Evolutionary conservation across 2,329 filamentous ascomycete species (phyloP).

Genomic region (Botrytis porri): DNA sequence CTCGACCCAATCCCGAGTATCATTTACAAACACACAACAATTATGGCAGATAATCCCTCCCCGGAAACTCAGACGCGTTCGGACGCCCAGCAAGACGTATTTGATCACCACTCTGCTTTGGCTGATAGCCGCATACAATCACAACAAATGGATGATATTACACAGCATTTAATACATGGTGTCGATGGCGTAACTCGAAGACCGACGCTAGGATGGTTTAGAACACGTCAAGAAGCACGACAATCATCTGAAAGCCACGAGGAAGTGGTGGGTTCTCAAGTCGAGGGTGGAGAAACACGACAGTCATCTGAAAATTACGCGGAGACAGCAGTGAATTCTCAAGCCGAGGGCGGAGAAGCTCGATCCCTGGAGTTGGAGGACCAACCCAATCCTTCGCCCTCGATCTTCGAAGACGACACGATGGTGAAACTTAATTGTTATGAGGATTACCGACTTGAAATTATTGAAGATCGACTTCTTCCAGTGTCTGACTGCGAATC

Average conservation of each 20-base stretch:
- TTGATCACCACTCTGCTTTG: neutral
- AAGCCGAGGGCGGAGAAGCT: neutral
- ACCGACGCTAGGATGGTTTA: accelerated
- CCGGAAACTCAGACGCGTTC: neutral
- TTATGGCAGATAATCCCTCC: neutral
- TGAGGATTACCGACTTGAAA: neutral
- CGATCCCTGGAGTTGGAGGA: neutral
- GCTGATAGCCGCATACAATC: neutral
- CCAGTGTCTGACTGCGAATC: neutral
- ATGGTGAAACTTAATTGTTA: neutral
- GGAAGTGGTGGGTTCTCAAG: neutral
- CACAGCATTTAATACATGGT: neutral
- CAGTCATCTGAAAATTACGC: neutral
- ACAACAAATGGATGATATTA: neutral
- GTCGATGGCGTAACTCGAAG: neutral
- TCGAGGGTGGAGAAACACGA: neutral
- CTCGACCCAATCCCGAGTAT: neutral
- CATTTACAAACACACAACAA: neutral
- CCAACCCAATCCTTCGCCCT: neutral
- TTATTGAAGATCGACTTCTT: neutral
- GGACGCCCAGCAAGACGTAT: neutral
- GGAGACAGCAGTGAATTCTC: neutral
- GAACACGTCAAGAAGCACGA: neutral
- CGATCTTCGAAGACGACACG: neutral
- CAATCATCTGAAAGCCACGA: neutral